A percentile compares a stretch with the other conserved stretches of the same genome.
phyloP scores from a whole-genome alignment of 129 eudicot species.

The Escallonia rubra region DNA sequence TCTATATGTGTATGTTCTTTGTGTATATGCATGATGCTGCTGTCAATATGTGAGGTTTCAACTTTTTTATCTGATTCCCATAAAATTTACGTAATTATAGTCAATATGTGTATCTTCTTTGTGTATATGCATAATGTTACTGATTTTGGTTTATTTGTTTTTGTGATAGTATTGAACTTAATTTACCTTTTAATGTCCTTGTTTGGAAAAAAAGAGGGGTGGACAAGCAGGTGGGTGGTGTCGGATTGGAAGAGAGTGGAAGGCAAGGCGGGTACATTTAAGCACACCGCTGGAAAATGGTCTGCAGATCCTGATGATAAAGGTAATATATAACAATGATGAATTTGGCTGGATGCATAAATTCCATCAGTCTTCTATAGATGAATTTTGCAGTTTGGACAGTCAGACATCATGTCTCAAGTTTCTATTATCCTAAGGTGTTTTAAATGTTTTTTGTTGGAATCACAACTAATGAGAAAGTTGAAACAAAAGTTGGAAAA shows the following conservation, averaged over 20 bases:
- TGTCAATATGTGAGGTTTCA: too few relatives aligned
- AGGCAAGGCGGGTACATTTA: conserved; percentile 28
- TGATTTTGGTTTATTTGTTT: background rate
- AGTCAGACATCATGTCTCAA: too few relatives aligned
- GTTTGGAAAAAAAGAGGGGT: conserved; percentile 18
- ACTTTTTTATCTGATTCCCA: background rate
- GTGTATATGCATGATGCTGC: too few relatives aligned
- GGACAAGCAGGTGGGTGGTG: conserved; percentile 30
- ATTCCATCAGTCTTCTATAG: background rate
- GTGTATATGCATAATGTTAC: too few relatives aligned
- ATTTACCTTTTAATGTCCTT: background rate
- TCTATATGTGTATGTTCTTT: too few relatives aligned
- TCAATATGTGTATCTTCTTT: too few relatives aligned
- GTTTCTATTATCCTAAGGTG: too few relatives aligned
- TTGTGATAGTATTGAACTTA: background rate
- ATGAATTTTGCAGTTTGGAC: background rate
- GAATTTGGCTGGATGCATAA: background rate
- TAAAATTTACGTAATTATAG: background rate
- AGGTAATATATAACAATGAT: conserved; percentile 12
- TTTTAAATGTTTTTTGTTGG: too few relatives aligned
- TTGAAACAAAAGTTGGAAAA: too few relatives aligned
- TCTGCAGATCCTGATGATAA: conserved; percentile 30
- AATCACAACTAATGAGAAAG: too few relatives aligned
- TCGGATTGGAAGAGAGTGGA: conserved; percentile 38
- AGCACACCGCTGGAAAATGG: conserved; percentile 36